Evolutionary conservation across 805 yeast species (phyloP).

Genomic region (Lipomyces starkeyi): DNA sequence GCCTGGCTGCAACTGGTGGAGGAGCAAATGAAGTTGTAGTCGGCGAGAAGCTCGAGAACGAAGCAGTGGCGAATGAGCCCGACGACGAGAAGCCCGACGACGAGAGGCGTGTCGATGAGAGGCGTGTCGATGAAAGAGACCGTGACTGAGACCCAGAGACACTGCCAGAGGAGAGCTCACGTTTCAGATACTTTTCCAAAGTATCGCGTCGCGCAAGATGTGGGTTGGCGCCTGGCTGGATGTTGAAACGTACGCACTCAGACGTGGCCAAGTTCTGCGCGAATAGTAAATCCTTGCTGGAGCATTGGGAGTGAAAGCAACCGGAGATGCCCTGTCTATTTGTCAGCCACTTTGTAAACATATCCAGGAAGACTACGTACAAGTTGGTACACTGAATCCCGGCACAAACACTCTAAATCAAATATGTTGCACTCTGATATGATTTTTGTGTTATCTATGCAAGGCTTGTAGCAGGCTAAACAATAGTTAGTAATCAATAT

Average conservation of each 20-base stretch:
- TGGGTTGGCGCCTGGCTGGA: slow-evolving; percentile 37
- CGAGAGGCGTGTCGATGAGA: slow-evolving; percentile 18
- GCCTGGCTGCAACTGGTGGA: slow-evolving; percentile 22
- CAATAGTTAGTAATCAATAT: neutral
- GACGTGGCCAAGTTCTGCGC: slow-evolving; percentile 37
- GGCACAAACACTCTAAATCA: slow-evolving; percentile 31
- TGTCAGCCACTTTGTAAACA: neutral
- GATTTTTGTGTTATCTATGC: slow-evolving; percentile 35
- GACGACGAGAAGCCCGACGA: slow-evolving; percentile 8
- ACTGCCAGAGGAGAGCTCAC: neutral
- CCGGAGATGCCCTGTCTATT: slow-evolving; percentile 23
- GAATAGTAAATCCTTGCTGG: slow-evolving; percentile 29
- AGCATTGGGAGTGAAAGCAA: slow-evolving; percentile 36
- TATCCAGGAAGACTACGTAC: neutral
- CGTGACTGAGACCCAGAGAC: neutral
- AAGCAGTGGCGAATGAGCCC: neutral
- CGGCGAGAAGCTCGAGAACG: slow-evolving; percentile 15
- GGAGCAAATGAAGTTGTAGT: slow-evolving; percentile 5
- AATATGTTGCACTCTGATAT: slow-evolving; percentile 28
- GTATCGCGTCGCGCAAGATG: slow-evolving; percentile 32
- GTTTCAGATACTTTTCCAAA: slow-evolving; percentile 10
- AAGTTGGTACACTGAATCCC: slow-evolving; percentile 33
- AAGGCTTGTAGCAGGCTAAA: slow-evolving; percentile 34
- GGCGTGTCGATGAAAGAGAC: neutral
- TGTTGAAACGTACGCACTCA: slow-evolving; percentile 31